A percentile compares a stretch with the other conserved stretches of the same genome.
Evolutionary conservation across 257 asterid species (phyloP).

Genomic region (Apocynum venetum): DNA sequence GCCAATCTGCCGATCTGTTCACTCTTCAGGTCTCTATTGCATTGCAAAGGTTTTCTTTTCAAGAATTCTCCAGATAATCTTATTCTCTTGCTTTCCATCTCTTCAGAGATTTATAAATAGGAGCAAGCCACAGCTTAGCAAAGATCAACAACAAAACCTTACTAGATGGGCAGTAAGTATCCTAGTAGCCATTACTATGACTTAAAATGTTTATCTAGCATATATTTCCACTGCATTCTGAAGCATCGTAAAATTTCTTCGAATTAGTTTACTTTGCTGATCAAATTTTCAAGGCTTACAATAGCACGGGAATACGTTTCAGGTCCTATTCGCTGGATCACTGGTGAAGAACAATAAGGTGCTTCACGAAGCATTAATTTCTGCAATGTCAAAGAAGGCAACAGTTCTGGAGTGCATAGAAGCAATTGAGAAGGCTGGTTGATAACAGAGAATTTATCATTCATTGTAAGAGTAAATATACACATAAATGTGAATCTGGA

Average conservation of each 20-base stretch:
- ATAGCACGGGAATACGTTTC: conserved; percentile 8
- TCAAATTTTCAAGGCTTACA: background rate
- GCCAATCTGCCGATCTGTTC: conserved; percentile 94
- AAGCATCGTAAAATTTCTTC: background rate
- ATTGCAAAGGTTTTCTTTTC: background rate
- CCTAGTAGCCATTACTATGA: background rate
- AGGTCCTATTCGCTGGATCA: conserved; percentile 88
- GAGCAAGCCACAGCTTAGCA: conserved; percentile 77
- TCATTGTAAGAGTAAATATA: background rate
- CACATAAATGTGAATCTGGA: background rate
- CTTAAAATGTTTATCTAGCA: background rate
- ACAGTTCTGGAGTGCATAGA: conserved; percentile 85
- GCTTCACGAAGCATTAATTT: conserved; percentile 70
- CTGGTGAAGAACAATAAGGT: conserved; percentile 57
- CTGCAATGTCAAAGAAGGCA: conserved; percentile 83
- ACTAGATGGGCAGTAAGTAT: conserved; percentile 97
- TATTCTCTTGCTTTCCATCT: conserved; percentile 6
- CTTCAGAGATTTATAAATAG: conserved; percentile 86
- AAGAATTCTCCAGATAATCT: background rate
- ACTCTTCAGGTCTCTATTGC: conserved; percentile 64
- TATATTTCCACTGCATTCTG: background rate
- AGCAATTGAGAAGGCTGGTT: conserved; percentile 71
- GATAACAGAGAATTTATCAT: background rate
- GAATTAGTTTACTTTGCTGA: background rate
- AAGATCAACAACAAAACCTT: conserved; percentile 92